These are phyloP conservation scores for Fusarium algeriense DNA, from an alignment of 2,329 filamentous ascomycete species.

Conservation along the genomic window DNA sequence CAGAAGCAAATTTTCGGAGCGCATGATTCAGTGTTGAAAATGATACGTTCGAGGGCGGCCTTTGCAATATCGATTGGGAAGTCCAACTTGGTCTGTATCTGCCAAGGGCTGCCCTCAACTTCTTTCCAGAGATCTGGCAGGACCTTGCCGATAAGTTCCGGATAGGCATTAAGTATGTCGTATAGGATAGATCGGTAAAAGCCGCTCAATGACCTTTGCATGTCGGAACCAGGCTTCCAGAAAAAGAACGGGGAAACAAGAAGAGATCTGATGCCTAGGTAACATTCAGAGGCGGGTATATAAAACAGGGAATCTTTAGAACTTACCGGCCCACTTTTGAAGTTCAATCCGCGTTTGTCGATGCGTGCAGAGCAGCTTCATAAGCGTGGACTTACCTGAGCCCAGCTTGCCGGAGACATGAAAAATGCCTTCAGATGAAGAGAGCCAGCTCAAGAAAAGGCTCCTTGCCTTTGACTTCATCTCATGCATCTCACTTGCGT, in stretches of 20 bases:
- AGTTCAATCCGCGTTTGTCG: background rate
- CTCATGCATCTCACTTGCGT: background rate
- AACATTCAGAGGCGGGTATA: too few relatives aligned
- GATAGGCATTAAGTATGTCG: background rate
- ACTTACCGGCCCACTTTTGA: constrained; percentile 1
- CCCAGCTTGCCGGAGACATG: constrained; percentile 1
- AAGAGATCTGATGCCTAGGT: background rate
- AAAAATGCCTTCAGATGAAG: constrained; percentile 1
- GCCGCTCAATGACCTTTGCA: background rate
- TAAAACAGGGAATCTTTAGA: too few relatives aligned
- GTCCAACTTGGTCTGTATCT: background rate
- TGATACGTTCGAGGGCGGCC: background rate
- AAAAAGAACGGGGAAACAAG: background rate
- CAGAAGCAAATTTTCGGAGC: background rate
- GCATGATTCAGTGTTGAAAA: background rate
- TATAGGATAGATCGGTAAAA: background rate
- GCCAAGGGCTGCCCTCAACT: background rate
- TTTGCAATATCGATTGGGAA: background rate
- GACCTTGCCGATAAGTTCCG: background rate
- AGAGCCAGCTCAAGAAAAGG: background rate
- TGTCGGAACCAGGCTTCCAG: background rate
- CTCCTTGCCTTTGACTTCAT: background rate
- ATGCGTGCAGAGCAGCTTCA: background rate
- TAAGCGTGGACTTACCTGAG: constrained; percentile 6
- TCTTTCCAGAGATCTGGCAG: background rate